Conservation (phyloP, 2,329 filamentous ascomycete species). For the Cladophialophora exuberans region DNA sequence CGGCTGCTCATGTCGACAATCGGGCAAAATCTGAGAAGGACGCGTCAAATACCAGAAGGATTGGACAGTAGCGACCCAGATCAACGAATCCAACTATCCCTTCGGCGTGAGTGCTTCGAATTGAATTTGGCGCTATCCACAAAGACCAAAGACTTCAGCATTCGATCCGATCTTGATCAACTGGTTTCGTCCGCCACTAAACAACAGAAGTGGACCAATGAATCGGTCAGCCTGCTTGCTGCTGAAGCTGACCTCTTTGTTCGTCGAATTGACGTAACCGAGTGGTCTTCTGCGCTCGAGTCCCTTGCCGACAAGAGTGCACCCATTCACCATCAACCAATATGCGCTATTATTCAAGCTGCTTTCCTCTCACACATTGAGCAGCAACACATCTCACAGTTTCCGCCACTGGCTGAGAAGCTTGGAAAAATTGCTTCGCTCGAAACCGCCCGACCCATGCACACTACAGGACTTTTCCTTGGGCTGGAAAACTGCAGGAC, state of each 20-base stretch:
- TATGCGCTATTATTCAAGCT: conserved; percentile 7
- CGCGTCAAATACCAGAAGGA: background rate
- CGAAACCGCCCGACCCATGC: background rate
- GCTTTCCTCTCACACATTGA: conserved; percentile 11
- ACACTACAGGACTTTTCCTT: conserved; percentile 30
- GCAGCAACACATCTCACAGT: conserved; percentile 7
- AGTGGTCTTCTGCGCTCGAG: conserved; percentile 2
- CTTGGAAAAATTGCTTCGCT: conserved; percentile 41
- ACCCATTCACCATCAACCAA: background rate
- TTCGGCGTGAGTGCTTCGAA: conserved; percentile 6
- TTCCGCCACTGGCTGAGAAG: conserved; percentile 9
- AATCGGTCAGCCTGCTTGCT: conserved; percentile 7
- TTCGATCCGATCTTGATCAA: conserved; percentile 4
- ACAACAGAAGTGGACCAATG: background rate
- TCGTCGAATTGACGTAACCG: conserved; percentile 1
- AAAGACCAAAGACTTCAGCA: background rate
- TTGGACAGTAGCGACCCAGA: background rate
- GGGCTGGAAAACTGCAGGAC: conserved; percentile 44
- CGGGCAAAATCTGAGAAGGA: conserved; percentile 1
- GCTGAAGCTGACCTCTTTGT: conserved; percentile 13
- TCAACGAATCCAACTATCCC: background rate
- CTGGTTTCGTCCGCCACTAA: conserved; percentile 3
- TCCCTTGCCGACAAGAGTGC: conserved; percentile 1
- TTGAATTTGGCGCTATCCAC: background rate
- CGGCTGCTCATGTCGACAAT: background rate